A percentile compares a stretch with the other conserved stretches of the same genome.
phyloP scores from a whole-genome alignment of 768 basidiomycete species.

The Tephrocybe sp. region DNA sequence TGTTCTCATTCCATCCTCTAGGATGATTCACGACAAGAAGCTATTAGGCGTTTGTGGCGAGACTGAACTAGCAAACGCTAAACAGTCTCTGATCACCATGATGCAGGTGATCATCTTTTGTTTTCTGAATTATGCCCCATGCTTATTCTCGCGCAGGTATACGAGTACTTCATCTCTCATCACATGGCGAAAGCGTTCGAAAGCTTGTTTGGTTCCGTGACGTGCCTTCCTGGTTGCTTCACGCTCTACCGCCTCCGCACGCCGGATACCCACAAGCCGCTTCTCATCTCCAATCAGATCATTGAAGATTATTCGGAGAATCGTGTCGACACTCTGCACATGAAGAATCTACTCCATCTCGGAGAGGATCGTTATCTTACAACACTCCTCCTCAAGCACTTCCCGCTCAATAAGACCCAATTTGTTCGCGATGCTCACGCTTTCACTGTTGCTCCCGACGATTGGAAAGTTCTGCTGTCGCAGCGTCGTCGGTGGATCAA shows the following conservation, averaged over 20 bases:
- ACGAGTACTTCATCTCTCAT: constrained; percentile 99
- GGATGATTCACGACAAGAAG: constrained; percentile 97
- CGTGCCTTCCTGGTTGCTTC: constrained; percentile 99
- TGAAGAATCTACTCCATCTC: constrained; percentile 97
- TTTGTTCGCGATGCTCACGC: constrained; percentile 95
- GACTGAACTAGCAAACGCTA: constrained; percentile 88
- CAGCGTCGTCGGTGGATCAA: constrained; percentile 99
- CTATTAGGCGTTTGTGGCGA: constrained; percentile 95
- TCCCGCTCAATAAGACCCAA: constrained; percentile 91
- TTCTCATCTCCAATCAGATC: constrained; percentile 89
- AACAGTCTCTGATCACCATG: constrained; percentile 95
- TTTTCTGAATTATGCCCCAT: neutral
- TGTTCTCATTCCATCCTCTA: constrained; percentile 28
- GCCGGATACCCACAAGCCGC: constrained; percentile 92
- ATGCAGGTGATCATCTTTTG: constrained; percentile 66
- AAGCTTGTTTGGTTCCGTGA: constrained; percentile 94
- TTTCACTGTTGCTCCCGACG: constrained; percentile 92
- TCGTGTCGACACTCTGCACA: constrained; percentile 94
- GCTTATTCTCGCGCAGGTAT: constrained; percentile 55
- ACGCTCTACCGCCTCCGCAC: constrained; percentile 95
- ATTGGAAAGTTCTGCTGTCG: constrained; percentile 91
- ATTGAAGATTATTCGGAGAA: constrained; percentile 94
- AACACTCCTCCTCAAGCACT: constrained; percentile 93
- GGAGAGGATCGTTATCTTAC: constrained; percentile 99
- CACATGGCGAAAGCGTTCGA: constrained; percentile 99